Evolutionary conservation across 148 eudicot genomes (phyloP).

Genomic region (Fagopyrum homotropicum): DNA sequence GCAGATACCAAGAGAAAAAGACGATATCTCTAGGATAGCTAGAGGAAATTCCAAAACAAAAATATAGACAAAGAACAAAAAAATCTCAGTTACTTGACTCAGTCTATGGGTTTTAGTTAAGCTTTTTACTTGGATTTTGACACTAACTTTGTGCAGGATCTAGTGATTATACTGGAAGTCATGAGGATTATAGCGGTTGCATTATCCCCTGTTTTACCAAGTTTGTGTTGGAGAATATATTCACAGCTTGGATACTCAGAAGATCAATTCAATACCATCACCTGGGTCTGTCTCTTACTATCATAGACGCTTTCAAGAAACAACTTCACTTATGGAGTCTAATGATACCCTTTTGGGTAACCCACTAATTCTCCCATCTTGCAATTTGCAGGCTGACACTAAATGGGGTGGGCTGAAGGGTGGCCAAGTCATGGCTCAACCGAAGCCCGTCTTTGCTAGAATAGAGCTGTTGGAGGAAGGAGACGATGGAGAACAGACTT

Average conservation of each 20-base stretch:
- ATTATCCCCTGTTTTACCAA: conserved; percentile 73
- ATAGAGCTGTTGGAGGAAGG: conserved; percentile 41
- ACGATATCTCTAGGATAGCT: too few species aligned
- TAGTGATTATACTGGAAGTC: conserved; percentile 78
- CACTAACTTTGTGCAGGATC: conserved; percentile 45
- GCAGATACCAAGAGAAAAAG: too few species aligned
- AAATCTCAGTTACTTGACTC: not conserved
- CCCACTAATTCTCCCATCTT: conserved; percentile 15
- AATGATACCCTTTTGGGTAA: not conserved
- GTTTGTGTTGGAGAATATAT: conserved; percentile 68
- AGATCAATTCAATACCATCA: conserved; percentile 52
- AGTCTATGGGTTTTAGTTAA: not conserved
- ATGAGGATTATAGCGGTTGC: conserved; percentile 89
- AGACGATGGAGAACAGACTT: not conserved
- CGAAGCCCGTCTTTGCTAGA: conserved; percentile 74
- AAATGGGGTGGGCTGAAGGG: conserved; percentile 88
- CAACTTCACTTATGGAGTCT: not conserved
- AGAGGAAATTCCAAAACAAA: not conserved
- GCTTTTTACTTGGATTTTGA: not conserved
- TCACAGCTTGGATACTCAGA: conserved; percentile 86
- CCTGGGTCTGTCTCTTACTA: conserved; percentile 61
- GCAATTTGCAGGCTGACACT: conserved; percentile 56
- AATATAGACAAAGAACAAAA: not conserved
- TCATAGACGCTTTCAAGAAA: not conserved
- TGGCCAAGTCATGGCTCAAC: conserved; percentile 73